Conservation (phyloP, 805 yeast species). For the Metschnikowia koreensis region DNA sequence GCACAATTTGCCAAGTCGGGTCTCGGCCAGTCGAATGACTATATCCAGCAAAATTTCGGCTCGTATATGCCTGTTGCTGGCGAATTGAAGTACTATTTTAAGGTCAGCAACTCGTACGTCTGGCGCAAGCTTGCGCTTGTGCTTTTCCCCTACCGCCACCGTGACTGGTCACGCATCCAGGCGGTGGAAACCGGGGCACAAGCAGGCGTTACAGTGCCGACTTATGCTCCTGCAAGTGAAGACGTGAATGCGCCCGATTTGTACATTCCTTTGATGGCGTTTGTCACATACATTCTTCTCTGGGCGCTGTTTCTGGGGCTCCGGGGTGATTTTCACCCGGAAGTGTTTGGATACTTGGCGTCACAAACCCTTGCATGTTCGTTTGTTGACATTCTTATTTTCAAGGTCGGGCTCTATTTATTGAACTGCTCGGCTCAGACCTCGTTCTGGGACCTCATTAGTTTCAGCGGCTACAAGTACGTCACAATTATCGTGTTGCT, state of each 20-base stretch:
- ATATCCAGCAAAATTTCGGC: constrained; percentile 69
- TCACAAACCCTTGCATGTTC: constrained; percentile 84
- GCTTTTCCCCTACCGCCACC: constrained; percentile 81
- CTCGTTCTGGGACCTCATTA: constrained; percentile 72
- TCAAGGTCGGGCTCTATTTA: constrained; percentile 81
- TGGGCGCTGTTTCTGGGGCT: constrained; percentile 85
- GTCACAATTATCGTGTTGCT: constrained; percentile 69
- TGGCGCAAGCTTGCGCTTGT: constrained; percentile 68
- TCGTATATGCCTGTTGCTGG: constrained; percentile 46
- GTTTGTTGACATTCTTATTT: constrained; percentile 67
- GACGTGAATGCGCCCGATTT: constrained; percentile 95
- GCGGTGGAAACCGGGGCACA: constrained; percentile 19
- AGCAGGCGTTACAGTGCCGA: constrained; percentile 23
- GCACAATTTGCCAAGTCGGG: constrained; percentile 87
- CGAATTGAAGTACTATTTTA: constrained; percentile 81
- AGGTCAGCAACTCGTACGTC: constrained; percentile 88
- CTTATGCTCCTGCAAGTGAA: constrained; percentile 72
- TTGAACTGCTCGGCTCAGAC: constrained; percentile 63
- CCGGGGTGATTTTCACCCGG: constrained; percentile 89
- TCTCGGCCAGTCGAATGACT: constrained; percentile 74
- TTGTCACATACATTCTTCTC: constrained; percentile 78
- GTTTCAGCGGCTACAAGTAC: constrained; percentile 93
- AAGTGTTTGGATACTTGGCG: constrained; percentile 81
- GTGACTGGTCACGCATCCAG: constrained; percentile 71
- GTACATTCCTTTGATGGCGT: constrained; percentile 93